Conservation (phyloP, 257 asterid genomes). For the Verbascum thapsus region DNA sequence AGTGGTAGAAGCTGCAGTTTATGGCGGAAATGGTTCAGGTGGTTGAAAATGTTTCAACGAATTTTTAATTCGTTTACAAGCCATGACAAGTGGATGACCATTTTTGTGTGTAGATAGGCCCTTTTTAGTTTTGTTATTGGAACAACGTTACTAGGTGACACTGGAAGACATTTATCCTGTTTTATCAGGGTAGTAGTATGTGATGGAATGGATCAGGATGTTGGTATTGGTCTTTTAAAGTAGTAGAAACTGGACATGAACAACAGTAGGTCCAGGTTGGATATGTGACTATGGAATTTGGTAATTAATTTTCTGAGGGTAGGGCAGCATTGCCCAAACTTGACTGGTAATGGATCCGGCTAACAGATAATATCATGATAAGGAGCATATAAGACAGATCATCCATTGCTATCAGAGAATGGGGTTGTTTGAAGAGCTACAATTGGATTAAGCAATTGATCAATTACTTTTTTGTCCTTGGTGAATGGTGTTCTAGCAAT, state of each 20-base stretch:
- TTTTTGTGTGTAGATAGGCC: background rate
- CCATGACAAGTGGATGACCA: background rate
- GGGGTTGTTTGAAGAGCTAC: background rate
- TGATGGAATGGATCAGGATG: background rate
- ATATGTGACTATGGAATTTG: background rate
- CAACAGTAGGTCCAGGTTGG: background rate
- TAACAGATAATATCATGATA: background rate
- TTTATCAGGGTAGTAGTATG: background rate
- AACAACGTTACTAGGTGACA: background rate
- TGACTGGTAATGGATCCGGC: background rate
- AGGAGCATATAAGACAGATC: background rate
- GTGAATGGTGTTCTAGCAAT: constrained; percentile 3
- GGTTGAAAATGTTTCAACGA: no score
- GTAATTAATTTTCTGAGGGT: background rate
- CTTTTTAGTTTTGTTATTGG: background rate
- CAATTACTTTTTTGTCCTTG: no score
- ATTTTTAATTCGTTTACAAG: background rate
- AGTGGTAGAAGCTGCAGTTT: no score
- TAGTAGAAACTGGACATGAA: background rate
- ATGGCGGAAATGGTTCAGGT: no score
- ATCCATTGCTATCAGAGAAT: background rate
- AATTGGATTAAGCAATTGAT: no score
- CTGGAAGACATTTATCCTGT: background rate
- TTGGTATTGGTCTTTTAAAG: background rate
- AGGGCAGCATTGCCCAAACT: background rate